A percentile compares a stretch with the other conserved stretches of the same genome.
These are phyloP conservation scores for Fusarium transvaalense DNA, from an alignment of 2,329 filamentous ascomycete species.

Conservation along the genomic window DNA sequence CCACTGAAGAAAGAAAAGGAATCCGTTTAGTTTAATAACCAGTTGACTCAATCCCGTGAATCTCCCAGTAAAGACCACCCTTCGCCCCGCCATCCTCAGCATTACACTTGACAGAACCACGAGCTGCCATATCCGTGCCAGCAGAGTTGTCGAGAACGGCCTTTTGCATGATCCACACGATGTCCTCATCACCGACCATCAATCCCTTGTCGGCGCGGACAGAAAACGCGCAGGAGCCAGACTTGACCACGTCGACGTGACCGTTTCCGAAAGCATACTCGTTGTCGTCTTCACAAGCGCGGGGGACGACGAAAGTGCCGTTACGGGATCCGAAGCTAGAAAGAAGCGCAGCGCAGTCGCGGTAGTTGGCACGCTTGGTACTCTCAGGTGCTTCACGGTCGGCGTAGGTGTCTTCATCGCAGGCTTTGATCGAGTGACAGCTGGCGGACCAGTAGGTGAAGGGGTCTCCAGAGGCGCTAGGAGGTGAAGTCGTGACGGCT, in stretches of 20 bases:
- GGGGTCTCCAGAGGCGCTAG: slow-evolving; percentile 15
- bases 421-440: slow-evolving; percentile 42
- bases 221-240: slow-evolving; percentile 46
- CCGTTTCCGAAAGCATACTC: slow-evolving; percentile 23
- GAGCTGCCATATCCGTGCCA: slow-evolving; percentile 32
- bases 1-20: background rate
- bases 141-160: slow-evolving; percentile 35
- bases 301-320: slow-evolving; percentile 49
- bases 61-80: slow-evolving; percentile 37
- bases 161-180: slow-evolving; percentile 33
- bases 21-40: slow-evolving; percentile 16
- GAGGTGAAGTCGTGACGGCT: slow-evolving; percentile 32
- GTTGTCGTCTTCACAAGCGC: slow-evolving; percentile 20
- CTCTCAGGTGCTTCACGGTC: slow-evolving; percentile 28
- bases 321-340: slow-evolving; percentile 49
- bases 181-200: slow-evolving; percentile 32
- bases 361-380: slow-evolving; percentile 48
- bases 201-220: slow-evolving; percentile 42
- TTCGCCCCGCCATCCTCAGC: slow-evolving; percentile 15
- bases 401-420: slow-evolving; percentile 46
- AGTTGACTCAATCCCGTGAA: slow-evolving; percentile 24
- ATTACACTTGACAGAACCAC: slow-evolving; percentile 30
- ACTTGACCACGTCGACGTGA: slow-evolving; percentile 45
- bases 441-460: slow-evolving; percentile 47
- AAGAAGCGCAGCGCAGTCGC: slow-evolving; percentile 50